Base-by-base conservation (phyloP, 2,329 filamentous ascomycete species). In the Alternaria burnsii region DNA sequence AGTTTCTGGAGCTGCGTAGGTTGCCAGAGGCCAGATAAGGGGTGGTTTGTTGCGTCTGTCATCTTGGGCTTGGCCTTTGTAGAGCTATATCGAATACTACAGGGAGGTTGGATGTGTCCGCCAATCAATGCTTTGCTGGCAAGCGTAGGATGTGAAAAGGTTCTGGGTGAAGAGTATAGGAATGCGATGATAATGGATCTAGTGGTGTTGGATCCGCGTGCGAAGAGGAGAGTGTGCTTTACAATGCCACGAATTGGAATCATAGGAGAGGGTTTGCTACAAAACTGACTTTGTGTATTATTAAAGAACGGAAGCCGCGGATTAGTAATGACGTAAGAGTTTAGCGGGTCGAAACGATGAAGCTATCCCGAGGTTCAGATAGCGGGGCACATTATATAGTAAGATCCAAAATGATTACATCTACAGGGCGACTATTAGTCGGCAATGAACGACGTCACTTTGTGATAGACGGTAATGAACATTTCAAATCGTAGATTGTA, bases 21-120 rank as follows among this genome's bases (percentile, higher is more conserved):
- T 65, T 82, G 82, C 81, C 83, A 86, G 1, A 85, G 75, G 30
- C 84, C 84, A 22, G 77, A 77, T 5, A 84, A 75, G 3, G 83
- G 82, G 43, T 78, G 73, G 54, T 78, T 74, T 8, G 80, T 81
- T 38, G 80, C 74, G 52, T 82, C 81, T 26, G 76, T 80, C 78
- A 80, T 79, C 54, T 59, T 77, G 38, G 53, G 43, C 20, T 71
- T 69, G 48, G 52, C 20, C 12, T 67, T 66, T 5, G 48, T 48
- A 11, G 50, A 58, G 22, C 16, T 58, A 24, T 32, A 38, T 11
- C 32, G 32, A 16, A 11, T 22, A 18, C 18, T 54, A 22, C 30
- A 53, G 14, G 34, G n/a, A 38, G 24, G 4, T 38, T 28, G 18
- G 14, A 16, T 20, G 24, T 30, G 41, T n/a, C 10, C 10, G n/a